Evolutionary conservation across 495 filamentous ascomycete species (phyloP).

Genomic region (Aspergillus indologenus): DNA sequence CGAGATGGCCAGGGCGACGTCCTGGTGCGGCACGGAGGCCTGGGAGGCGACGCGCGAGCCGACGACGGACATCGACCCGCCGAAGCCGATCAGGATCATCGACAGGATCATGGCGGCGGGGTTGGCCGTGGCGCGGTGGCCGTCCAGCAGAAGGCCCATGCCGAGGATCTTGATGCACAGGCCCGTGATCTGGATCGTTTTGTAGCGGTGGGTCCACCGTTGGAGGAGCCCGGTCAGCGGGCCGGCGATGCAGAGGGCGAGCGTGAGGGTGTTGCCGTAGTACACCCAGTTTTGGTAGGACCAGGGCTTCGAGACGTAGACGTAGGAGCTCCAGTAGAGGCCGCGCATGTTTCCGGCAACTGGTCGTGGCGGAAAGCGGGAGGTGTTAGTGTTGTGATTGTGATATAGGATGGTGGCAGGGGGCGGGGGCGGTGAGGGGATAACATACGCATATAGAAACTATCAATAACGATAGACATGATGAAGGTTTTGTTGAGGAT

Average conservation of each 20-base stretch:
- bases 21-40: constrained; percentile 19
- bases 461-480: constrained; percentile 11
- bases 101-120: constrained; percentile 10
- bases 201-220: constrained; percentile 20
- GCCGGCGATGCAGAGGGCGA: constrained; percentile 5
- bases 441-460: constrained; percentile 9
- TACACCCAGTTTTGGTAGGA: constrained; percentile 15
- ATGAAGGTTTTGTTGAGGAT: constrained; percentile 15
- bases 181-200: constrained; percentile 26
- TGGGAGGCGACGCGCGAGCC: constrained; percentile 17
- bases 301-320: constrained; percentile 17
- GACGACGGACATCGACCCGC: constrained; percentile 17
- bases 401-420: too few relatives aligned
- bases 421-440: too few relatives aligned
- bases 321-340: constrained; percentile 14
- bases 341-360: constrained; percentile 10
- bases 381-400: too few relatives aligned
- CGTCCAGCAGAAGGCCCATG: constrained; percentile 19
- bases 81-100: constrained; percentile 13
- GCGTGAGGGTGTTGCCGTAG: constrained; percentile 7
- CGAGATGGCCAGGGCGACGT: constrained; percentile 16
- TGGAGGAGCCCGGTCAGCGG: constrained; percentile 11
- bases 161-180: constrained; percentile 23
- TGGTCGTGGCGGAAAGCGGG: too few relatives aligned
- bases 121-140: constrained; percentile 15